Conservation (phyloP, 805 yeast genomes). For the Kazachstania martiniae region DNA sequence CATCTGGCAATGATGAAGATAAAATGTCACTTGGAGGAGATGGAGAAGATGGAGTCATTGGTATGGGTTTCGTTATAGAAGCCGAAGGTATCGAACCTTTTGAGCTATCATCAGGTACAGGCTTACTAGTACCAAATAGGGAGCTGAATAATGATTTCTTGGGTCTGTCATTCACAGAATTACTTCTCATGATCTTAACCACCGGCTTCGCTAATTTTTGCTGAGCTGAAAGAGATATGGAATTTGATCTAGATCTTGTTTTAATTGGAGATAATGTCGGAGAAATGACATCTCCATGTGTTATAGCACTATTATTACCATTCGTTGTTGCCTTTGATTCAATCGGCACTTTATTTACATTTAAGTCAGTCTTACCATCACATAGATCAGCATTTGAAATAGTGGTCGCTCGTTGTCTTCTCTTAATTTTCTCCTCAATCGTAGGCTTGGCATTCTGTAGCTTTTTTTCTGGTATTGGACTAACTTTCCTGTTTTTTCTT, state of each 20-base stretch:
- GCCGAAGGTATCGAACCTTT: too few species aligned
- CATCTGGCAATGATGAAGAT: neutral
- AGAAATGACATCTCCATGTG: too few species aligned
- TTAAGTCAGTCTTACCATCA: too few species aligned
- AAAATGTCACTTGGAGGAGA: neutral
- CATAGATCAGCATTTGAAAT: too few species aligned
- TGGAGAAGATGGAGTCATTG: neutral
- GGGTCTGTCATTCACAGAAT: conserved; percentile 18
- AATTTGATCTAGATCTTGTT: conserved; percentile 6
- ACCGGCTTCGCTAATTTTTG: conserved; percentile 1
- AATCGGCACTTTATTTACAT: too few species aligned
- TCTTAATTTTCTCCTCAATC: too few species aligned
- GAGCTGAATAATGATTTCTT: conserved; percentile 22
- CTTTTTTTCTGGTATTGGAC: neutral
- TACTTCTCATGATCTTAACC: neutral
- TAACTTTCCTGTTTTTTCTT: conserved; percentile 22
- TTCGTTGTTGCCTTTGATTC: too few species aligned
- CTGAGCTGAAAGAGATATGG: conserved; percentile 6
- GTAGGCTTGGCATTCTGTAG: neutral
- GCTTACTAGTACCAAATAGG: conserved; percentile 17
- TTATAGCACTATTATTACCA: too few species aligned
- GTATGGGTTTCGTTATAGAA: neutral
- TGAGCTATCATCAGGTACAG: too few species aligned
- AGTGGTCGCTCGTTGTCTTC: too few species aligned
- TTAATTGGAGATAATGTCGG: neutral